phyloP scores from a whole-genome alignment of 345 rosid genomes.

The Populus pruinosa region DNA sequence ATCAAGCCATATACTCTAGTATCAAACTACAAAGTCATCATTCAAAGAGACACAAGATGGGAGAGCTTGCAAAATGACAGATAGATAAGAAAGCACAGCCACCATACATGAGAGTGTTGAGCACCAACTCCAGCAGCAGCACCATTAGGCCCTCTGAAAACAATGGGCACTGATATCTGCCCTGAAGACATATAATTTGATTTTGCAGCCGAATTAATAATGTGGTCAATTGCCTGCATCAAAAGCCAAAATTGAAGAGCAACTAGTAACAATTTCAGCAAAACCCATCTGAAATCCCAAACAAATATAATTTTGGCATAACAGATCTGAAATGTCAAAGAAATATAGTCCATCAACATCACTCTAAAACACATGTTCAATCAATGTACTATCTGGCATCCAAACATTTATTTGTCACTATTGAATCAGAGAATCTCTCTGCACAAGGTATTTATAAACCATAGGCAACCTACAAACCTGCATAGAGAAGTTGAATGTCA shows the following conservation, averaged over 20 bases:
- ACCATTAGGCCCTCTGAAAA: conserved; percentile 96
- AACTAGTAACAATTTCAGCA: neutral
- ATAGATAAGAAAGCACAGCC: conserved; percentile 1
- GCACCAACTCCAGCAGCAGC: conserved; percentile 99
- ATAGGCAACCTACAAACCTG: conserved; percentile 45
- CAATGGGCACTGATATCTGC: conserved; percentile 72
- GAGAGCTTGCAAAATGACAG: neutral
- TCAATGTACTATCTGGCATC: neutral
- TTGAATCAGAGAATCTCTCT: neutral
- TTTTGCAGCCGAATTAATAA: conserved; percentile 89
- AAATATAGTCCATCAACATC: neutral
- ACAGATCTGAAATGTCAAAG: neutral
- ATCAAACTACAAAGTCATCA: no score
- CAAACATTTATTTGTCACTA: neutral
- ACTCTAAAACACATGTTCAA: neutral
- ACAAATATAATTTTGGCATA: neutral
- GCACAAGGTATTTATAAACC: neutral
- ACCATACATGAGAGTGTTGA: conserved; percentile 85
- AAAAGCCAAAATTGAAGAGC: conserved; percentile 1
- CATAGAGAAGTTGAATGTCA: conserved; percentile 94
- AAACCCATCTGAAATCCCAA: neutral
- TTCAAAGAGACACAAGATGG: neutral
- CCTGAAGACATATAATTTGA: conserved; percentile 90
- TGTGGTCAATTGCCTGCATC: conserved; percentile 84
- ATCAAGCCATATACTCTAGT: neutral